Evolutionary conservation across 257 asterid species (phyloP).

Genomic region (Gentiana macrophylla): DNA sequence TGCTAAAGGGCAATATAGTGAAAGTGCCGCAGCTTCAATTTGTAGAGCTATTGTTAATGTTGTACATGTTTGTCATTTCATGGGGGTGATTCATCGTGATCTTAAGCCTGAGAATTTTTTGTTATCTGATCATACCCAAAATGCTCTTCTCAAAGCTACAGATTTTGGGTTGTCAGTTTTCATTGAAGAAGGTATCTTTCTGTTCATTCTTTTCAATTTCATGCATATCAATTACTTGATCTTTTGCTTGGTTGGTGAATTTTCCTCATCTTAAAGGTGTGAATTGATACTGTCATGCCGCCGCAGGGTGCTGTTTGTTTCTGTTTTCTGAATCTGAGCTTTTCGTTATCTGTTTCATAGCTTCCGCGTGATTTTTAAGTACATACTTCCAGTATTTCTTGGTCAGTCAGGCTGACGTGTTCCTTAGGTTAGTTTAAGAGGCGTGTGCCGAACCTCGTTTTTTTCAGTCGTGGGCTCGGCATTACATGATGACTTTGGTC

Average conservation of each 20-base stretch:
- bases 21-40: slow-evolving; percentile 57
- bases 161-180: slow-evolving; percentile 77
- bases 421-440: no score
- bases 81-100: slow-evolving; percentile 82
- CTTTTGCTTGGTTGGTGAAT: not conserved
- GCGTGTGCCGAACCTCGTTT: no score
- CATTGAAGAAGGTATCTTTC: slow-evolving; percentile 53
- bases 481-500: no score
- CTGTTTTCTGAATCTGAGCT: no score
- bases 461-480: no score
- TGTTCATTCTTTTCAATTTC: not conserved
- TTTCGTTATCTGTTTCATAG: no score
- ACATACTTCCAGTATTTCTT: no score
- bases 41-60: slow-evolving; percentile 64
- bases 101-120: slow-evolving; percentile 81
- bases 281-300: no score
- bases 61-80: slow-evolving; percentile 67
- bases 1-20: slow-evolving; percentile 65
- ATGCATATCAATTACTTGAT: not conserved
- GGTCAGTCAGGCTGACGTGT: no score
- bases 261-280: no score
- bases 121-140: slow-evolving; percentile 47
- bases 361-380: no score
- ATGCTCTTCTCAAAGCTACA: slow-evolving; percentile 56
- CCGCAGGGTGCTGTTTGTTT: no score